phyloP scores from a whole-genome alignment of 768 basidiomycete species.

The Naganishia randhawae region DNA sequence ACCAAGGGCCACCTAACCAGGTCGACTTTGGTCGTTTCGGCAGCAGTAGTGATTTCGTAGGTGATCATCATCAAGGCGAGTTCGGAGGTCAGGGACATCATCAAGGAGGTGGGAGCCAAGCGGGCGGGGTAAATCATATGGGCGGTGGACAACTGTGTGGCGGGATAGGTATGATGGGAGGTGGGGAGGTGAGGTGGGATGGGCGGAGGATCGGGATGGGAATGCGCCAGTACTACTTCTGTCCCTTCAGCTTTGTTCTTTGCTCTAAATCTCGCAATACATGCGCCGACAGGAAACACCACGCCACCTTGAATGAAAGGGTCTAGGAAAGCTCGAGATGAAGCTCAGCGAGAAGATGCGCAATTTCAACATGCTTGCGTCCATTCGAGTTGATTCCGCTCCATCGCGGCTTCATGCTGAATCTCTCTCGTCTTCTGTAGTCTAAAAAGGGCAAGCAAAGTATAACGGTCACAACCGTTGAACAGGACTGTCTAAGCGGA shows the following conservation, averaged over 20 bases:
- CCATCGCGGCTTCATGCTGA: not conserved
- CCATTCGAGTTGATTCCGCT: no score
- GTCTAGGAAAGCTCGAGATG: constrained; percentile 31
- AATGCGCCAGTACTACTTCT: not conserved
- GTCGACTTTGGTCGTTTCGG: not conserved
- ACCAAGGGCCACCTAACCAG: not conserved
- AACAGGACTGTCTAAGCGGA: not conserved
- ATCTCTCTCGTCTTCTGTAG: not conserved
- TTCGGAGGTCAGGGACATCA: no score
- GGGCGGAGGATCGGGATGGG: no score
- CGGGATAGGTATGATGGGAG: no score
- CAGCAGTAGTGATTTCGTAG: no score
- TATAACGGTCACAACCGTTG: constrained; percentile 1
- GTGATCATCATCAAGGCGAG: no score
- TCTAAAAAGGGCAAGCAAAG: constrained; percentile 1
- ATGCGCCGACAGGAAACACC: not conserved
- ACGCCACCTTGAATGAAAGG: constrained; percentile 6
- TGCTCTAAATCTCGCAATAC: not conserved
- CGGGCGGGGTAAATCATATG: not conserved
- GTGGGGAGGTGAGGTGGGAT: no score
- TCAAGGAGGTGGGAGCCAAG: not conserved
- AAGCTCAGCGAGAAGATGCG: constrained; percentile 54
- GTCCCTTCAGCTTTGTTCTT: not conserved
- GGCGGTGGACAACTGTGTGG: no score
- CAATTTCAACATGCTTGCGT: not conserved